Evolutionary conservation across 768 basidiomycete genomes (phyloP).

Genomic region (Leccinum imitatum): DNA sequence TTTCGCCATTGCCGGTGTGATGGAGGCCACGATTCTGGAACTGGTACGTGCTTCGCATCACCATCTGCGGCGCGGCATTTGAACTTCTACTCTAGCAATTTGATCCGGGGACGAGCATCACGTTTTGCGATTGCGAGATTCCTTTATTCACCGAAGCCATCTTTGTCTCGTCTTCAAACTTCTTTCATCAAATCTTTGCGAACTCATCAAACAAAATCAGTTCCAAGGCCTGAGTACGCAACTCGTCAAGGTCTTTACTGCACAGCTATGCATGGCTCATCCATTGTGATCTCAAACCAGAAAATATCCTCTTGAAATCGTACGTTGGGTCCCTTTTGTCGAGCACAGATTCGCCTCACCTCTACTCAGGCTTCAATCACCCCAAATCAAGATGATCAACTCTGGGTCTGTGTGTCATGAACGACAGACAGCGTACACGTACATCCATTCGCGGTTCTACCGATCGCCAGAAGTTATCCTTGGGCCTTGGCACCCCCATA

Average conservation of each 20-base stretch:
- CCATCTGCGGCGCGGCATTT: background rate
- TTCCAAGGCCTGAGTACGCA: conserved; percentile 97
- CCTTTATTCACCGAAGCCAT: conserved; percentile 95
- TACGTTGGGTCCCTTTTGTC: conserved; percentile 34
- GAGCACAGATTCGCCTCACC: background rate
- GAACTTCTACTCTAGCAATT: conserved; percentile 55
- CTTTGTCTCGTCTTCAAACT: conserved; percentile 98
- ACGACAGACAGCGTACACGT: conserved; percentile 99
- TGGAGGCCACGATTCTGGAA: conserved; percentile 98
- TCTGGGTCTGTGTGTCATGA: conserved; percentile 99
- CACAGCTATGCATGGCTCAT: conserved; percentile 94
- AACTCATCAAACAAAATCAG: conserved; percentile 99
- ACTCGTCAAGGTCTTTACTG: conserved; percentile 98
- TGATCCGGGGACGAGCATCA: conserved; percentile 94
- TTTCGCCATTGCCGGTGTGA: conserved; percentile 56
- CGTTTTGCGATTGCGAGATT: conserved; percentile 91
- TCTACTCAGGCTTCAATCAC: conserved; percentile 78
- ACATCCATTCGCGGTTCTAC: conserved; percentile 99
- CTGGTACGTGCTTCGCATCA: conserved; percentile 56
- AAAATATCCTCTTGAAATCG: conserved; percentile 98
- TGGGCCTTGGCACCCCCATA: conserved; percentile 61
- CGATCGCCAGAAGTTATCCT: conserved; percentile 96
- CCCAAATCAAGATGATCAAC: conserved; percentile 98
- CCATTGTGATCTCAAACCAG: conserved; percentile 98
- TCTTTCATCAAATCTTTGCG: conserved; percentile 95